Evolutionary conservation across 306 rosid genomes (phyloP).

Genomic region (Erythrophleum fordii): DNA sequence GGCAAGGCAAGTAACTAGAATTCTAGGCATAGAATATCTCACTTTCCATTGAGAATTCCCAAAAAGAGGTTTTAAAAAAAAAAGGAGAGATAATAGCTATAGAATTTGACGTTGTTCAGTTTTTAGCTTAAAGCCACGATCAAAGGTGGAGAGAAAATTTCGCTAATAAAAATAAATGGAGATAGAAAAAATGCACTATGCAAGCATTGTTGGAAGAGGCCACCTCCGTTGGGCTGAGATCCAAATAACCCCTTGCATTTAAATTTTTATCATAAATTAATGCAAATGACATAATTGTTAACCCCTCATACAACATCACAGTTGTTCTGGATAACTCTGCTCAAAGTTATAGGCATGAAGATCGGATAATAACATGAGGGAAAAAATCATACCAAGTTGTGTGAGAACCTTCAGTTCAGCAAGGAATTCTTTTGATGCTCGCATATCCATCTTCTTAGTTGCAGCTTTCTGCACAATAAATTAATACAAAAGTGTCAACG

Average conservation of each 20-base stretch:
- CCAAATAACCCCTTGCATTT: background rate
- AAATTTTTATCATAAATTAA: background rate
- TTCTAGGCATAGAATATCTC: background rate
- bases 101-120: background rate
- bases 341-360: background rate
- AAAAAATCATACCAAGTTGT: conserved; percentile 67
- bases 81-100: background rate
- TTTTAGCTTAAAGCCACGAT: background rate
- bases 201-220: background rate
- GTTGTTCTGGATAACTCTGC: background rate
- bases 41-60: background rate
- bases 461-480: conserved; percentile 62
- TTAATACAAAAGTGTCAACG: conserved; percentile 20
- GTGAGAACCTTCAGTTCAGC: conserved; percentile 76
- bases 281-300: background rate
- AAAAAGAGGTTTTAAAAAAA: too few relatives aligned
- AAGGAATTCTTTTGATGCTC: conserved; percentile 75
- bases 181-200: background rate
- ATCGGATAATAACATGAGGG: background rate
- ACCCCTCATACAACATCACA: background rate
- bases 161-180: background rate
- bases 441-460: conserved; percentile 85
- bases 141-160: too few relatives aligned
- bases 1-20: background rate
- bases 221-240: background rate